Base-by-base conservation (phyloP, 306 rosid species). In the Ceratonia siliqua region DNA sequence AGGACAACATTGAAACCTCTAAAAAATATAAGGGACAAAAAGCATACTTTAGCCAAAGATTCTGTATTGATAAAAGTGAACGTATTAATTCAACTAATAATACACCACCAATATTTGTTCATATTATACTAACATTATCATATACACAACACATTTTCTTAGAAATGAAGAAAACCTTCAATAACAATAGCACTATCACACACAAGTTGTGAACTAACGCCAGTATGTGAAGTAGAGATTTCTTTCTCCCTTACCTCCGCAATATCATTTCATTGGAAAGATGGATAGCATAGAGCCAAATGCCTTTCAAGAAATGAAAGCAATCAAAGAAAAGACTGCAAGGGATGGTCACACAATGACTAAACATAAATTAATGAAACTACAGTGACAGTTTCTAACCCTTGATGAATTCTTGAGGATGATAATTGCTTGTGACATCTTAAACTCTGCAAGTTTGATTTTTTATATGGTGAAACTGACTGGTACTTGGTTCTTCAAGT, bases 401-500 rank as follows among this genome's bases (percentile, higher is more conserved):
- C 27, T 15, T 65, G 72, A 42, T 24, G 56, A 25, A 65, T 24
- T 65, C 56, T 24, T 1, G 6, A 43, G 72, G 5, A 25, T 65
- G 72, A 65, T 65, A 25, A 24, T 17, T 14, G 56, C 43, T 42
- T 25, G 72, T 25, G 72, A 65, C 8, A 49, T 65, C 32, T 65
- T 65, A 14, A 42, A 43, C 72, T 65, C 72, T 24, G 72, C 72
- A 14, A 42, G 20, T 24, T 14, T 65, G 56, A 27, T 65, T 24
- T 65, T 15, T 43, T 25, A 65, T 8, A 28, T 10, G 35, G 39
- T 9, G 24, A 13, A 42, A 42, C 24, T 25, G 56, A 65, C 72
- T 65, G 72, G 72, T 65, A 65, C 55, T 25, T 42, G 39, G 32
- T 65, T 65, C 72, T 65, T 42, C 56, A 65, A 65, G 72, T 43